Base-by-base conservation (phyloP, 1,284 basidiomycete genomes). In the Ganoderma sinense region DNA sequence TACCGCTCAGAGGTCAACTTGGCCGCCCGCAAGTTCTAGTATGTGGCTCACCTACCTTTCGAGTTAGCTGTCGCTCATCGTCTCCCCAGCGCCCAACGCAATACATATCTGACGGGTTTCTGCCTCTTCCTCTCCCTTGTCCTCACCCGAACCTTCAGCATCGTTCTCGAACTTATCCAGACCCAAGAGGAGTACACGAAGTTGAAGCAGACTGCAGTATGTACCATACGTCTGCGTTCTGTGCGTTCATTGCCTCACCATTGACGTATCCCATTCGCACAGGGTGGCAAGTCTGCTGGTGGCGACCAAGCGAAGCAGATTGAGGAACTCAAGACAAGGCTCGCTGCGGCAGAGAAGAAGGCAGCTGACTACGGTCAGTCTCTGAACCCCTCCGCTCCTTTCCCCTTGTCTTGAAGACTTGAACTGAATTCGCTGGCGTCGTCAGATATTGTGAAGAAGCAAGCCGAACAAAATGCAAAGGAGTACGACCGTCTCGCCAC, bases 81-180 rank as follows among this genome's bases (percentile, higher is more conserved):
- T 41, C 39, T 48, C 10, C 10, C 45, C 8, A 94, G 93, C 82
- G 90, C 94, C 0, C 94, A 95, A 77, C 85, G 94, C 64, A 95
- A 95, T 76, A 89, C 93, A 71, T 98, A 98, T 81, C 87, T 98
- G 26, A 98, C 97, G 14, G 95, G 95, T 0, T 95, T 96, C 80
- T 96, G 94, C 67, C 87, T 99, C 59, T 98, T 98, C 91, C 91
- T 98, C 41, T 97, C 95, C 20, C 90, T 97, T 66, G 93, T 98
- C 76, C 91, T 98, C 74, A 94, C 96, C 10, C 92, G 97, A 76
- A 96, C 94, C 5, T 97, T 97, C 85, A 93, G 93, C 82, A 94
- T 98, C 79, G 89, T 95, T 67, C 90, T 97, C 75, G 95, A 98
- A 80, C 91, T 98, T 71, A 94, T 98, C 76, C 90, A 95, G 76